Base-by-base conservation (phyloP, 331 rosid genomes). In the Dryas integrifolia region DNA sequence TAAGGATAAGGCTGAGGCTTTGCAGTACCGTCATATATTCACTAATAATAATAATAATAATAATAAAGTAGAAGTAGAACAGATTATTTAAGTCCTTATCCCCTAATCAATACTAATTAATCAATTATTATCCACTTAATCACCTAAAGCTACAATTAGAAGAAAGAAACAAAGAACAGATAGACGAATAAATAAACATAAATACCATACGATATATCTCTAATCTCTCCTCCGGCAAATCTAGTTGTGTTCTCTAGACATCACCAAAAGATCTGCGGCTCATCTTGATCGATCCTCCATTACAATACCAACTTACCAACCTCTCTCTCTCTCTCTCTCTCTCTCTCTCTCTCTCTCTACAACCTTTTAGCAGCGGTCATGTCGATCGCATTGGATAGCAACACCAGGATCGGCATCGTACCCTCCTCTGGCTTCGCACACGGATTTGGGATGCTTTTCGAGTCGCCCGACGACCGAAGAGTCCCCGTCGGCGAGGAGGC, bases 381-480 rank as follows among this genome's bases (percentile, higher is more conserved):
- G 89, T 82, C 87, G 81, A 66, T 67, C 52, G 78, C 73, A 18
- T 47, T 81, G 57, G 71, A 79, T 5, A n/a, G 62, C 45, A 66
- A 14, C 7, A 72, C 76, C 78, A 70, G 76, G 59, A 21, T 86
- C 14, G 70, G 58, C 59, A 30, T 84, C 16, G 72, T 76, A 35
- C 14, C 80, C 6, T 53, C 73, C 21, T 5, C 83, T 21, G 85
- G 81, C 41, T 55, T 77, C 65, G 47, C 65, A 24, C 67, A 58
- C 58, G 77, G 59, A 58, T 78, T 77, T 67, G 79, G 76, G 3
- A 46, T 66, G 44, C 16, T 79, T 58, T 74, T 81, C 4, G 82
- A 79, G 38, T 74, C 78, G 76, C 58, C 79, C 73, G 76, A n/a
- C 11, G 81, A 57, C 38, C 79, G 60, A 18, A 38, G 18, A 14